phyloP scores from a whole-genome alignment of 495 filamentous ascomycete genomes.

The Xylaria telfairii region DNA sequence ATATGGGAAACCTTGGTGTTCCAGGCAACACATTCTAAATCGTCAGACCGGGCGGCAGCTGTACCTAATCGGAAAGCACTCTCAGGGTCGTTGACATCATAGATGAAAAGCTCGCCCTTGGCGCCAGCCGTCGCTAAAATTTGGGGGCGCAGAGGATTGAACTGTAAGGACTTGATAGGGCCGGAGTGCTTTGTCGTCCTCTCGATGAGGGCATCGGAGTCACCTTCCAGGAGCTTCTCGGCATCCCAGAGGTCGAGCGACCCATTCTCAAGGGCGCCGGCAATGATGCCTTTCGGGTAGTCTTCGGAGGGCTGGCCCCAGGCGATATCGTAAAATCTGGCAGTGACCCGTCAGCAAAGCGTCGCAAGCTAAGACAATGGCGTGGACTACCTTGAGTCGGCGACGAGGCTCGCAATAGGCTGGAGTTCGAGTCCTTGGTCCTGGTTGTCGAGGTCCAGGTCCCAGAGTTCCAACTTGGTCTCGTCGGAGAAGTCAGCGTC shows the following conservation, averaged over 20 bases:
- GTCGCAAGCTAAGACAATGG: neutral
- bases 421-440: constrained; percentile 82
- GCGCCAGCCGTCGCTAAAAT: constrained; percentile 90
- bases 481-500: constrained; percentile 98
- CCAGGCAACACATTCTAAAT: constrained; percentile 95
- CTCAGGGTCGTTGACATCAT: constrained; percentile 85
- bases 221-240: constrained; percentile 75
- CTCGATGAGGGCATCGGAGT: constrained; percentile 79
- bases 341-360: constrained; percentile 26
- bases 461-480: constrained; percentile 96
- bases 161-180: constrained; percentile 93
- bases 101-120: constrained; percentile 96
- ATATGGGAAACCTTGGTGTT: constrained; percentile 98
- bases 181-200: constrained; percentile 92
- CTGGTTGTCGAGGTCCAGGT: constrained; percentile 77
- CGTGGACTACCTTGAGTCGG: constrained; percentile 79
- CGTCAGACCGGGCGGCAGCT: constrained; percentile 84
- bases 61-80: constrained; percentile 90
- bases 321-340: constrained; percentile 94
- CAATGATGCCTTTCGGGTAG: constrained; percentile 82
- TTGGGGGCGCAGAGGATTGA: constrained; percentile 93
- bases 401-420: constrained; percentile 80
- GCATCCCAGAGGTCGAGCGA: constrained; percentile 96
- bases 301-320: constrained; percentile 84
- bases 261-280: constrained; percentile 94